phyloP scores from a whole-genome alignment of 306 rosid species.

The Quercus suber region DNA sequence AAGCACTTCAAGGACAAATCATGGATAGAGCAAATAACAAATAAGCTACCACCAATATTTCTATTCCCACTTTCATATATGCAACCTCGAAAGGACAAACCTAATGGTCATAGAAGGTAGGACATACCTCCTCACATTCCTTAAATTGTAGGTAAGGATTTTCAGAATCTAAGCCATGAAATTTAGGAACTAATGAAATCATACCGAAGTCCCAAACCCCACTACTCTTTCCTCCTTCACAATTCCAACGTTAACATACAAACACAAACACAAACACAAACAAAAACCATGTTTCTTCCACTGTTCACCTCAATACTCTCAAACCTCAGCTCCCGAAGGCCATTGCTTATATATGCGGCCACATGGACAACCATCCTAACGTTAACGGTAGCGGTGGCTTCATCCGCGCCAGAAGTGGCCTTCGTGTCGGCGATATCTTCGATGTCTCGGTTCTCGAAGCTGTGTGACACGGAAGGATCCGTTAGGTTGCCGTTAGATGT shows the following conservation, averaged over 20 bases:
- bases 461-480: conserved; percentile 33
- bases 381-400: conserved; percentile 58
- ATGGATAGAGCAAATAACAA: too few species aligned
- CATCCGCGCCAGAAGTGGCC: conserved; percentile 68
- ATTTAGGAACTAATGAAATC: too few species aligned
- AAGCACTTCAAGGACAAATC: too few species aligned
- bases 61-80: neutral
- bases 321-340: conserved; percentile 42
- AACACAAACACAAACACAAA: too few species aligned
- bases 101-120: too few species aligned
- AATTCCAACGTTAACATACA: neutral
- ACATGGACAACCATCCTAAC: conserved; percentile 56
- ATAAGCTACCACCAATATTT: neutral
- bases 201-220: neutral
- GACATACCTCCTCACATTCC: too few species aligned
- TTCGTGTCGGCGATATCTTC: conserved; percentile 66
- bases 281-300: conserved; percentile 37
- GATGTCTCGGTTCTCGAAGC: conserved; percentile 42
- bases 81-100: neutral
- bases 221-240: neutral
- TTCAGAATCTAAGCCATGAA: too few species aligned
- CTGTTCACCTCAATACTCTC: conserved; percentile 34
- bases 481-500: conserved; percentile 66
- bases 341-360: conserved; percentile 57
- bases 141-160: too few species aligned